Percentiles rank a stretch among this genome's conserved stretches.
Conservation (phyloP, 1,139 yeast species). For the Hansenula sp. region DNA sequence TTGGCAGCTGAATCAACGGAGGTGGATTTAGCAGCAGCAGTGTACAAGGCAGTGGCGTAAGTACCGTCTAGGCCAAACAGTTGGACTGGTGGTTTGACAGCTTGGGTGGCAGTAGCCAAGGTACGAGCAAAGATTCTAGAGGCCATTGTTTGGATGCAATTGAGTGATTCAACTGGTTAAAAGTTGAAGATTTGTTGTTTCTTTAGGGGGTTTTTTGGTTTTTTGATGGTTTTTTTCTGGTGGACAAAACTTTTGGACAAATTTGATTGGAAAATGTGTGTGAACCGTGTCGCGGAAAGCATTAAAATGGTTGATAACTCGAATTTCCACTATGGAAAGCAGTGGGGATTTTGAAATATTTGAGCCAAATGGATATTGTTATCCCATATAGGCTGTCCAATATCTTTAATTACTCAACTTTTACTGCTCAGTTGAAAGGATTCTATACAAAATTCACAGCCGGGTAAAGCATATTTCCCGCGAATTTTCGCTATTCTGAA, state of each 20-base stretch:
- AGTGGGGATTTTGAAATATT: too few relatives aligned
- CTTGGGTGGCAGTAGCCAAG: slow-evolving; percentile 61
- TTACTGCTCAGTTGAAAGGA: too few relatives aligned
- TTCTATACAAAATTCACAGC: too few relatives aligned
- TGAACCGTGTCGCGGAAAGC: not conserved
- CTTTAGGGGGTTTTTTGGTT: slow-evolving; percentile 1
- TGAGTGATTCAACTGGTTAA: too few relatives aligned
- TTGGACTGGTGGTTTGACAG: slow-evolving; percentile 84
- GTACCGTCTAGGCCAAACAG: slow-evolving; percentile 95
- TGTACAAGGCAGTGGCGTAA: slow-evolving; percentile 91
- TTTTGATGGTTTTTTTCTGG: not conserved
- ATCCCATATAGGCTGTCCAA: too few relatives aligned
- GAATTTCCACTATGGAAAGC: too few relatives aligned
- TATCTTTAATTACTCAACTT: not conserved
- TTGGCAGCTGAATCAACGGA: slow-evolving; percentile 69
- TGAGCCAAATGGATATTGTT: too few relatives aligned
- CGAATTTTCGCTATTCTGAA: not conserved
- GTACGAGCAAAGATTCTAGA: slow-evolving; percentile 70
- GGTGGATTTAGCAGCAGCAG: slow-evolving; percentile 85
- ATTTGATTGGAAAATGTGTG: slow-evolving; percentile 2
- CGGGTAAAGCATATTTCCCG: not conserved
- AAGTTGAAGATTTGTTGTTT: too few relatives aligned
- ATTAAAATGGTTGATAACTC: too few relatives aligned
- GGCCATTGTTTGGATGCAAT: slow-evolving; percentile 36
- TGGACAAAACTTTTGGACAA: not conserved